These are phyloP conservation scores for Hemerocallis citrina DNA, from an alignment of 106 monocot species.

Conservation along the genomic window DNA sequence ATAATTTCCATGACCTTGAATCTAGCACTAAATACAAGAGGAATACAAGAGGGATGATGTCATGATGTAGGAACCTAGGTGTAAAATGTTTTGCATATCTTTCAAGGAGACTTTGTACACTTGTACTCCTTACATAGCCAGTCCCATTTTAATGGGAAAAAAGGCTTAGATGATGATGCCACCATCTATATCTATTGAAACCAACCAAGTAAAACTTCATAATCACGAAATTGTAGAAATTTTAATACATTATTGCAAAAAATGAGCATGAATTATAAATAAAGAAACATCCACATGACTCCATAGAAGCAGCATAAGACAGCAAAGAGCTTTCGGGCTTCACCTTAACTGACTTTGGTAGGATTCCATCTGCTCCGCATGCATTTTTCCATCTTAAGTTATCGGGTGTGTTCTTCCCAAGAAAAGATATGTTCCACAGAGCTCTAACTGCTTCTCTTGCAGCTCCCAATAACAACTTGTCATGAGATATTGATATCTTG, in stretches of 20 bases:
- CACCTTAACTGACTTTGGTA: conserved; percentile 59
- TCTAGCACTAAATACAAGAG: no score
- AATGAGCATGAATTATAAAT: neutral
- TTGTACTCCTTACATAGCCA: no score
- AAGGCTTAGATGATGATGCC: no score
- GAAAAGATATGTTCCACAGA: conserved; percentile 64
- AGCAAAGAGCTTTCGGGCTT: neutral
- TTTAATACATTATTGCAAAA: neutral
- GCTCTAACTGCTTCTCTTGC: conserved; percentile 82
- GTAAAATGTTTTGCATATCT: no score
- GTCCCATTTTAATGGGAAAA: no score
- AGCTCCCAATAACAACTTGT: conserved; percentile 75
- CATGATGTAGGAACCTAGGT: no score
- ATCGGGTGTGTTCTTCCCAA: conserved; percentile 26
- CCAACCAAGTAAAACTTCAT: neutral
- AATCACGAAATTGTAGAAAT: no score
- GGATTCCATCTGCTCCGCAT: conserved; percentile 40
- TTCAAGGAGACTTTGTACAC: no score
- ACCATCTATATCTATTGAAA: conserved; percentile 2
- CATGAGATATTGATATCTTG: conserved; percentile 78
- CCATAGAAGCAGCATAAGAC: neutral
- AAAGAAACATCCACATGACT: neutral
- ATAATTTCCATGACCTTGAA: no score
- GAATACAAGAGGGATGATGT: no score
- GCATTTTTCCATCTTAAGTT: conserved; percentile 60